Evolutionary conservation across 768 basidiomycete genomes (phyloP), one percentile per base, ranked within the genome.

Genomic region (Mycena epipterygia): DNA sequence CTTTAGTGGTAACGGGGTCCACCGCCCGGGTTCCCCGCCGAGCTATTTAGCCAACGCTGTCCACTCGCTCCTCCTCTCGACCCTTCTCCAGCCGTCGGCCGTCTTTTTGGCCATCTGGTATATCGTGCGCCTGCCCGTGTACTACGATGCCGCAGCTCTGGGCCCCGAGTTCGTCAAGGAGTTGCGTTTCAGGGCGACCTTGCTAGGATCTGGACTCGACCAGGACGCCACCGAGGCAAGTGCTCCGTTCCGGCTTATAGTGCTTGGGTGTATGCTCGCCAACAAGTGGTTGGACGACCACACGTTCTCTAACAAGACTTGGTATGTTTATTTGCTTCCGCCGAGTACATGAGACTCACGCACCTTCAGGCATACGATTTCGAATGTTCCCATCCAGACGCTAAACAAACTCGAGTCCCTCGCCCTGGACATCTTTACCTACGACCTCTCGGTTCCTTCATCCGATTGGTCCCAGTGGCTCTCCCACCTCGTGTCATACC

Each of bases 261-360:
- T 95, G 27, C 84, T 95, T 27, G 94, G 94, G 23, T 94, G 90
- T 71, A 94, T 95, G 93, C 83, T 95, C 37, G 93, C 93, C 23
- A 95, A 95, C 79, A 95, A 95, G 81, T 95, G 94, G 94, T 77
- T 95, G 72, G 93, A 95, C 72, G 94, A 95, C 74, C 94, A 95
- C 76, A 95, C 94, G 0, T 95, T 95, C 80, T 94, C 93, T 44
- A 95, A 95, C 81, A 95, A 94, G 83, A 95, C 94, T 62, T 95
- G 94, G 94, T 94, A 78, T 68, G 90, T 78, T 49, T 49, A 53
- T 32, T 30, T 29, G n/a, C 59, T 32, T 27, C 21, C 29, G 11
- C 57, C 32, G 21, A 42, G 58, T 25, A 60, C 37, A 44, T 53
- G 48, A 25, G 64, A 49, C 57, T 71, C 17, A 73, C 67, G 46